Evolutionary conservation across 1,139 yeast species (phyloP).

Genomic region (Hemisphaericaspora xylofermentans): DNA sequence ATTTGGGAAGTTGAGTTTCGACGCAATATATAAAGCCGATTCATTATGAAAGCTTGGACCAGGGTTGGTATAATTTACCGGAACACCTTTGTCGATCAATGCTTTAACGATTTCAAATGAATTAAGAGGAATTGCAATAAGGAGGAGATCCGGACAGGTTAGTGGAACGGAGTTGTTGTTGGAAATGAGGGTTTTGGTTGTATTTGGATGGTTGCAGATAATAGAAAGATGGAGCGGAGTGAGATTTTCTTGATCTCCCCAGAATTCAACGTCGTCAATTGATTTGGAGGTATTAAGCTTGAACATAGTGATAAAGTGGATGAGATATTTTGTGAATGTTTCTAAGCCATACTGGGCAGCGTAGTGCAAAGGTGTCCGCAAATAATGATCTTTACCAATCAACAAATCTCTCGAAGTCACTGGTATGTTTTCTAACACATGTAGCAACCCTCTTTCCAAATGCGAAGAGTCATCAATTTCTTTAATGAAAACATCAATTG

Average conservation of each 20-base stretch:
- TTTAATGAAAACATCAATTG: constrained; percentile 38
- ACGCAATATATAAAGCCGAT: constrained; percentile 78
- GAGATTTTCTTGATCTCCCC: constrained; percentile 84
- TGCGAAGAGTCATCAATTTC: neutral
- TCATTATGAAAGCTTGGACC: constrained; percentile 56
- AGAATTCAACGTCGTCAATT: constrained; percentile 56
- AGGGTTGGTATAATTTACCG: constrained; percentile 61
- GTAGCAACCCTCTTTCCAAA: constrained; percentile 18
- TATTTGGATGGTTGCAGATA: constrained; percentile 77
- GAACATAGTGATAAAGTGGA: constrained; percentile 42
- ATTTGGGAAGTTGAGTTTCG: constrained; percentile 58
- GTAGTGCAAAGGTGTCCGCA: constrained; percentile 86
- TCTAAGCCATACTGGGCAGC: constrained; percentile 85
- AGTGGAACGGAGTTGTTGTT: constrained; percentile 38
- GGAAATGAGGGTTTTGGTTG: constrained; percentile 59
- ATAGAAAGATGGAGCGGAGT: constrained; percentile 86
- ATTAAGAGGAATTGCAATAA: constrained; percentile 72
- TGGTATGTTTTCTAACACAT: constrained; percentile 35
- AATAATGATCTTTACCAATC: constrained; percentile 68
- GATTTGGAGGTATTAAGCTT: constrained; percentile 40
- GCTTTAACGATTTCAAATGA: constrained; percentile 56
- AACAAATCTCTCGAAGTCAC: constrained; percentile 55
- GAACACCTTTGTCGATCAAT: constrained; percentile 55
- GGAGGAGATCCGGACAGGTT: constrained; percentile 51
- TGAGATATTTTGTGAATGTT: constrained; percentile 56